Base-by-base conservation (phyloP, 768 basidiomycete genomes). In the Hortiboletus flavorubellus region DNA sequence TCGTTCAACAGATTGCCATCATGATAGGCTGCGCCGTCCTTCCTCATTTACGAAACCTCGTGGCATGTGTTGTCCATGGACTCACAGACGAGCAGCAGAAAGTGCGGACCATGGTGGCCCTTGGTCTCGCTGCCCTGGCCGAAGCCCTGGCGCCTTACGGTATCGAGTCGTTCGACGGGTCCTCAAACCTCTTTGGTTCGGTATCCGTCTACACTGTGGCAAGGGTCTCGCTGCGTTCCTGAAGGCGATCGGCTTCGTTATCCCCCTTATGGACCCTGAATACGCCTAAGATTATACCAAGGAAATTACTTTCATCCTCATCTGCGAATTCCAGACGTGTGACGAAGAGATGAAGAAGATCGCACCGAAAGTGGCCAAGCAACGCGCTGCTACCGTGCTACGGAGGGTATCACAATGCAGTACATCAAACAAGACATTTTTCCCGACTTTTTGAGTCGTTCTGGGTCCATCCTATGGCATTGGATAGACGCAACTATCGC, bases 281-380 rank as follows among this genome's bases (percentile, higher is more conserved):
- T 98, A 98, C 64, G 97, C 95, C 12, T 95, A 92, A 15, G 98
- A 98, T 76, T 99, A 98, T 72, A 98, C 95, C 46, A 96, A 96
- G 73, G 95, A 98, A 77, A 93, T 96, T 52, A 95, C 91, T 11
- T 89, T 94, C 60, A 95, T 96, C 68, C 88, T 96, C 53, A 96
- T 96, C 59, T 92, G 97, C 67, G 96, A 98, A 75, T 98, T 98
- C 78, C 94, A 96, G 71, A 97, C 95, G 7, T 96, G 95, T 9
- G 96, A 99, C 69, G 97, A 99, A 72, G 97, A 99, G 78, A 99
- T 99, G 97, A 96, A 98, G 83, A 97, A 98, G 80, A 98, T 98
- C 61, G 97, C 98, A 6, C 75, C 98, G 48, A 98, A 98, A 72
- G 97, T 98, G 53, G 95, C 98, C 64, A 97, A 98, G 74, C 97